phyloP scores from a whole-genome alignment of 2,329 filamentous ascomycete species.

The Stachybotrys echinatus region DNA sequence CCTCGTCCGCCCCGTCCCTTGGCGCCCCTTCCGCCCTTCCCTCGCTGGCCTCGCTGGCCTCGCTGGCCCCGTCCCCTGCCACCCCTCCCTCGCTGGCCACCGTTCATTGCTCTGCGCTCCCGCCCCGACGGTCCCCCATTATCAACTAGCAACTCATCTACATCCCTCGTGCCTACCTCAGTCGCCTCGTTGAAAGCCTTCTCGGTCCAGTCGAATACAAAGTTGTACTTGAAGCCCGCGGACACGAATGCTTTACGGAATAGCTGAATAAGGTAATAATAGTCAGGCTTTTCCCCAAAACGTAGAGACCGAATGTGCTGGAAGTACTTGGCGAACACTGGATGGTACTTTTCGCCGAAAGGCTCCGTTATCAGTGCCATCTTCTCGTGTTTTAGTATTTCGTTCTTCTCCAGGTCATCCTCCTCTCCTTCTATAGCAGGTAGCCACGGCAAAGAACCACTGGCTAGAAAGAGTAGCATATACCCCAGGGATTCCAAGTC shows the following conservation, averaged over 20 bases:
- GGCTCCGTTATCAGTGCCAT: conserved; percentile 58
- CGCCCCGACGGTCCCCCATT: too few relatives aligned
- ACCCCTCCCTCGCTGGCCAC: too few relatives aligned
- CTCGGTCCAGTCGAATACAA: background rate
- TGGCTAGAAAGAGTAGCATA: conserved; percentile 72
- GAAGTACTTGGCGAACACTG: conserved; percentile 70
- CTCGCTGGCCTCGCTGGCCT: too few relatives aligned
- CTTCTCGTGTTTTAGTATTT: conserved; percentile 54
- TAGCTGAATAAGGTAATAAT: conserved; percentile 23
- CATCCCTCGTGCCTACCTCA: too few relatives aligned
- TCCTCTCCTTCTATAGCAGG: conserved; percentile 60
- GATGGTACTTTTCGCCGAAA: conserved; percentile 68
- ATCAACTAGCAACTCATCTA: too few relatives aligned
- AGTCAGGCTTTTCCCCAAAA: conserved; percentile 72
- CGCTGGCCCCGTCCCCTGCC: too few relatives aligned
- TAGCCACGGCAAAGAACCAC: conserved; percentile 68
- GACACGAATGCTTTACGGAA: background rate
- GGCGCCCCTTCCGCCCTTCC: too few relatives aligned
- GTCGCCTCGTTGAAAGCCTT: background rate
- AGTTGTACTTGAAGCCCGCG: background rate
- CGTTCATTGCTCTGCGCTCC: too few relatives aligned
- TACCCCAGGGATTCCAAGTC: conserved; percentile 73
- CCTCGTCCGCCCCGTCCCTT: too few relatives aligned
- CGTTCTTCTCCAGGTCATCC: conserved; percentile 12
- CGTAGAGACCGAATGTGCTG: conserved; percentile 70